Percentiles rank a stretch among this genome's conserved stretches.
phyloP scores from a whole-genome alignment of 345 rosid genomes.

The Citrus hindsii region DNA sequence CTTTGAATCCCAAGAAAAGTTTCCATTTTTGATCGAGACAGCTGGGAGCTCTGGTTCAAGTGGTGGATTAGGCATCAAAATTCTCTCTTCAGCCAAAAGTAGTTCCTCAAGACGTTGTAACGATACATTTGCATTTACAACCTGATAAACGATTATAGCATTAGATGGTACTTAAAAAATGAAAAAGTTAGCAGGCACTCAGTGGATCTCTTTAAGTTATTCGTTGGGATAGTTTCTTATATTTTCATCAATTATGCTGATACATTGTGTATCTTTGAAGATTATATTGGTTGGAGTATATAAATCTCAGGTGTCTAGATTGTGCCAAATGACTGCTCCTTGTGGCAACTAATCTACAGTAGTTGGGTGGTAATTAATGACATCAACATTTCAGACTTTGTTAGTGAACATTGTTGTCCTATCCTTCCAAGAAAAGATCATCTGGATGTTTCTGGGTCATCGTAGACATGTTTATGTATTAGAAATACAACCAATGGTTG shows the following conservation, averaged over 20 bases:
- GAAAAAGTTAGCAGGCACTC: background rate
- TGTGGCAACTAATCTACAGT: background rate
- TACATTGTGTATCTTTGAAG: background rate
- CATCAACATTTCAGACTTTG: background rate
- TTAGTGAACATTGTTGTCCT: background rate
- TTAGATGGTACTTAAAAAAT: conserved; percentile 1
- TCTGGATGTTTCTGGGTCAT: background rate
- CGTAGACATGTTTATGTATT: background rate
- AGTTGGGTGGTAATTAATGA: background rate
- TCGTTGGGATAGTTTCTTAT: background rate
- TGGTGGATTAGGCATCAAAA: conserved; percentile 73
- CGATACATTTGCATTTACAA: conserved; percentile 85
- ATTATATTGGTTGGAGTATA: background rate
- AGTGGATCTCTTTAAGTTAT: background rate
- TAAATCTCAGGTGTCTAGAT: background rate
- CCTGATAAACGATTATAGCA: conserved; percentile 40
- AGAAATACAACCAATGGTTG: background rate
- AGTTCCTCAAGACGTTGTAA: conserved; percentile 88
- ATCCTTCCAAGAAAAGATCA: background rate
- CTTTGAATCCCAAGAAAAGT: conserved; percentile 91
- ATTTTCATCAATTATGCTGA: background rate
- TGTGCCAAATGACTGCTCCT: background rate
- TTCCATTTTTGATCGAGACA: conserved; percentile 74
- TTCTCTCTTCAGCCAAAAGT: conserved; percentile 77
- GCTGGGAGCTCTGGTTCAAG: conserved; percentile 71